A percentile compares a stretch with the other conserved stretches of the same genome.
Evolutionary conservation across 2,329 filamentous ascomycete genomes (phyloP).

Genomic region (Grosmannia penicillata): DNA sequence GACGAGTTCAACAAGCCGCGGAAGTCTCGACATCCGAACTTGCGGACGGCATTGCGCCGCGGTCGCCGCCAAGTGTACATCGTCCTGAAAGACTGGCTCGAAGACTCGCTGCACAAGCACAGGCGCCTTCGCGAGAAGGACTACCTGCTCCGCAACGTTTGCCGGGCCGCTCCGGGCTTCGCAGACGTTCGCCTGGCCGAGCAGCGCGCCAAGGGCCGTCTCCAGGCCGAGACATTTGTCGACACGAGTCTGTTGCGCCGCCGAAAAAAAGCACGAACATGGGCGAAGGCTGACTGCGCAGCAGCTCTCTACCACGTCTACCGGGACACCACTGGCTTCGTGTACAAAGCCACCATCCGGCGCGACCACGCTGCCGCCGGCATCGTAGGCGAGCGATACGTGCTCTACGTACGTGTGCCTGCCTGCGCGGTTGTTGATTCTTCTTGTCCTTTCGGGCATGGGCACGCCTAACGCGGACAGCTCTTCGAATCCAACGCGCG

Average conservation of each 20-base stretch:
- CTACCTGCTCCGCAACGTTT: conserved; percentile 23
- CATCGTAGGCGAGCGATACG: conserved; percentile 41
- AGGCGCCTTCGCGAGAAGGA: conserved; percentile 18
- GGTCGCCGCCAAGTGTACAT: conserved; percentile 15
- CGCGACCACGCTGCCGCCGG: conserved; percentile 30
- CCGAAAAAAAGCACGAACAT: too few species aligned
- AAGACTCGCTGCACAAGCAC: conserved; percentile 23
- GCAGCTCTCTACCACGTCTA: conserved; percentile 52
- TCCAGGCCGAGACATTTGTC: conserved; percentile 25
- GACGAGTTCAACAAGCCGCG: conserved; percentile 33
- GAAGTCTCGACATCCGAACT: background rate
- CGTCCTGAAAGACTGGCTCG: conserved; percentile 37
- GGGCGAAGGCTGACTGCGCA: too few species aligned
- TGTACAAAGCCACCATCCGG: conserved; percentile 47
- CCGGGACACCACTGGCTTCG: conserved; percentile 44
- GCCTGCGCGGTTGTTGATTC: background rate
- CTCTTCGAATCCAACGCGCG: conserved; percentile 50
- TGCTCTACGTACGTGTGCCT: conserved; percentile 36
- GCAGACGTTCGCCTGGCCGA: conserved; percentile 18
- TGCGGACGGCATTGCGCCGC: background rate
- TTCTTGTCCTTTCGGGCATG: background rate
- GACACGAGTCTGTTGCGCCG: conserved; percentile 29
- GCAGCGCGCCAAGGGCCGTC: conserved; percentile 17
- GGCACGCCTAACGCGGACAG: too few species aligned
- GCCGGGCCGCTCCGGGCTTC: conserved; percentile 13